These are phyloP conservation scores for Helotiales sp. DNA, from an alignment of 2,329 filamentous ascomycete species.

Conservation along the genomic window DNA sequence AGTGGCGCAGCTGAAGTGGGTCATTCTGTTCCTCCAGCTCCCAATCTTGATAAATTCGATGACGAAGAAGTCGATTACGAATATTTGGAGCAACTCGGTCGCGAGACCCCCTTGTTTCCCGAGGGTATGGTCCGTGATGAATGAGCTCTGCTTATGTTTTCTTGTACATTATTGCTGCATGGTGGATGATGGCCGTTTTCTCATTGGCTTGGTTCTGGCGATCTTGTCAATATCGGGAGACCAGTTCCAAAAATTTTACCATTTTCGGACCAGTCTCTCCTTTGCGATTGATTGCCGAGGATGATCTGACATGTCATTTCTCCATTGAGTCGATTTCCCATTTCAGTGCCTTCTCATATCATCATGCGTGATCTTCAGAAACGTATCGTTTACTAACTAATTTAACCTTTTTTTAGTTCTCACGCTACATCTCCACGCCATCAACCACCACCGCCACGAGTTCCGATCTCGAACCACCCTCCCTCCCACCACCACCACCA, in stretches of 20 bases:
- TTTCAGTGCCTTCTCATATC: conserved; percentile 18
- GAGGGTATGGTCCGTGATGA: conserved; percentile 66
- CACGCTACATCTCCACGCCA: conserved; percentile 44
- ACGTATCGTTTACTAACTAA: conserved; percentile 32
- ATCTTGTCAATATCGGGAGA: conserved; percentile 34
- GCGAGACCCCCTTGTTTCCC: conserved; percentile 44
- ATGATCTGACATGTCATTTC: conserved; percentile 17
- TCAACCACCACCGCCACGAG: conserved; percentile 41
- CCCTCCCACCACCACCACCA: conserved; percentile 68
- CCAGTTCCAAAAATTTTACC: conserved; percentile 33
- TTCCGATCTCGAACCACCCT: conserved; percentile 57
- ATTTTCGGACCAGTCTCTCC: conserved; percentile 31
- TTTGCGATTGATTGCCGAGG: conserved; percentile 29
- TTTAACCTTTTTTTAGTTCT: conserved; percentile 38
- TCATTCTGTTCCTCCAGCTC: conserved; percentile 46
- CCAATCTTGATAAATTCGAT: conserved; percentile 44
- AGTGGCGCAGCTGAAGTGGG: conserved; percentile 59
- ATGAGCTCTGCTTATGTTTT: conserved; percentile 31
- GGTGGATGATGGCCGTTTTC: conserved; percentile 21
- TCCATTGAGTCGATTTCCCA: conserved; percentile 23
- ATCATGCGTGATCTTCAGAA: conserved; percentile 22
- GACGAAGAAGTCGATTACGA: conserved; percentile 46
- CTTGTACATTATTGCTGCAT: conserved; percentile 39
- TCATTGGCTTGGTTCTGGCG: conserved; percentile 26
- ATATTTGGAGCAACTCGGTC: conserved; percentile 45